These are phyloP conservation scores for Argentina anserina DNA, from an alignment of 306 rosid genomes.

Conservation along the genomic window DNA sequence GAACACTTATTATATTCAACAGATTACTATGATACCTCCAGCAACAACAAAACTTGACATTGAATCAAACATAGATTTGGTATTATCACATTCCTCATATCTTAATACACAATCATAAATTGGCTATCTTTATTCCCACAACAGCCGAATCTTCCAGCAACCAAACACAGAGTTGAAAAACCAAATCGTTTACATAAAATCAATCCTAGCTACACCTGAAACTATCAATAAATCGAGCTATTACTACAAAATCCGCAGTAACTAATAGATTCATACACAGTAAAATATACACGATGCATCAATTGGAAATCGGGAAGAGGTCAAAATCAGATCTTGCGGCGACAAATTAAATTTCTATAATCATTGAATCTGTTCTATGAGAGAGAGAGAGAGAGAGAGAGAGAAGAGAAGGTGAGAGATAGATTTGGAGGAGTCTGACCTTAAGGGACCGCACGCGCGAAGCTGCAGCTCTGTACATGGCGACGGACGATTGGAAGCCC, in stretches of 20 bases:
- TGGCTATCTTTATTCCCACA: conserved; percentile 7
- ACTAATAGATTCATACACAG: neutral
- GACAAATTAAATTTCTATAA: neutral
- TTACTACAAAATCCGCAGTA: neutral
- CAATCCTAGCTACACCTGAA: neutral
- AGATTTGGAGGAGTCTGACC: conserved; percentile 39
- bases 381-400: conserved; percentile 7
- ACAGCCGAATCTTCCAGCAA: conserved; percentile 16
- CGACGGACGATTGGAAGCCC: conserved; percentile 28
- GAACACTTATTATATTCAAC: too few species aligned
- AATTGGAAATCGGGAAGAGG: neutral
- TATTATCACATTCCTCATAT: neutral
- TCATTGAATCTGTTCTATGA: neutral
- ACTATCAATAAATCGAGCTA: neutral
- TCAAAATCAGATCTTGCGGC: conserved; percentile 19
- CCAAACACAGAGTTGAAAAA: conserved; percentile 8
- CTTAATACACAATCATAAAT: neutral
- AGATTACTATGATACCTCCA: neutral
- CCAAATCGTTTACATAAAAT: neutral
- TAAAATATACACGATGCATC: neutral
- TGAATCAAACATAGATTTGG: neutral
- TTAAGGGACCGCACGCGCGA: conserved; percentile 63
- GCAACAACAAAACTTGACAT: neutral
- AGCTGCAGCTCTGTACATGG: conserved; percentile 73
- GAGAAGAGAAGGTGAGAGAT: conserved; percentile 11